These are phyloP conservation scores for Mesostigma viride DNA, from an alignment of 139 green algal genomes.

Conservation along the genomic window DNA sequence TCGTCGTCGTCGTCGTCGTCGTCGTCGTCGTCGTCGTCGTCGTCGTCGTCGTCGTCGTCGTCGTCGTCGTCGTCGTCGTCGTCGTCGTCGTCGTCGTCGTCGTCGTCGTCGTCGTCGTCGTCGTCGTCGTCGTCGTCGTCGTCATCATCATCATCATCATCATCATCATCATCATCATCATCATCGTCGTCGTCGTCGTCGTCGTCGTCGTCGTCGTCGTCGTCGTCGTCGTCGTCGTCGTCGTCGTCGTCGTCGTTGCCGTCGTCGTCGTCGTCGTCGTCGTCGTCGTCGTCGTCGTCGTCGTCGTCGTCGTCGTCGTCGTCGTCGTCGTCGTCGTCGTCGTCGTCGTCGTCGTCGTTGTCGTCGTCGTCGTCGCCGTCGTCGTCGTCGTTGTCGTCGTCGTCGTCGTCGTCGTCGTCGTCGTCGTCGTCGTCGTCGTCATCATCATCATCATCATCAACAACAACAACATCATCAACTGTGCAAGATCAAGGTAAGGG, in stretches of 20 bases:
- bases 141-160: slow-evolving; percentile 6
- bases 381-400: background rate
- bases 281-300: background rate
- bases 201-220: no score
- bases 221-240: background rate
- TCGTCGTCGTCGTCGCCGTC: background rate
- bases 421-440: no score
- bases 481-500: no score
- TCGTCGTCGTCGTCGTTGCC: background rate
- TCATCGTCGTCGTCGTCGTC: background rate
- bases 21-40: background rate
- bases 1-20: background rate
- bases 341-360: background rate
- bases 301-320: background rate
- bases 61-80: background rate
- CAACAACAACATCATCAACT: no score
- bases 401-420: background rate
- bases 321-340: background rate
- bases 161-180: slow-evolving; percentile 9
- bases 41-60: background rate
- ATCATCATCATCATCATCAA: slow-evolving; percentile 9
- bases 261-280: background rate
- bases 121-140: no score
- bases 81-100: background rate
- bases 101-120: background rate